Evolutionary conservation across 2,329 filamentous ascomycete genomes (phyloP).

Genomic region (Plenodomus tracheiphilus): DNA sequence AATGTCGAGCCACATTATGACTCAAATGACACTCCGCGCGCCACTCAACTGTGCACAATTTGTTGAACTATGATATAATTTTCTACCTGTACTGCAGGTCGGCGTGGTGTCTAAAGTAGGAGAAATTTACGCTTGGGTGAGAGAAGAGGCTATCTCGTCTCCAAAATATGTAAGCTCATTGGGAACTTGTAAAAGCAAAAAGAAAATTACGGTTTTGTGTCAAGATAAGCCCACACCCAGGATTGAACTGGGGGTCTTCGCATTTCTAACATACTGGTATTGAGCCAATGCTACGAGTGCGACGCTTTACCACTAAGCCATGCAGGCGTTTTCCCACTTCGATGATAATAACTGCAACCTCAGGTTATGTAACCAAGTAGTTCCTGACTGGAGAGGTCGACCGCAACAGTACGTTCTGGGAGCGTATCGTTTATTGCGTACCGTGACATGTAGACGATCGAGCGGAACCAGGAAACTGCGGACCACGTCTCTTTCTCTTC

Average conservation of each 20-base stretch:
- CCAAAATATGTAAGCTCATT: too few species aligned
- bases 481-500: too few species aligned
- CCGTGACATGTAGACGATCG: neutral
- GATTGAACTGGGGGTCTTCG: conserved; percentile 28
- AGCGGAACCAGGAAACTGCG: neutral
- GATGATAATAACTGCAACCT: neutral
- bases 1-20: too few species aligned
- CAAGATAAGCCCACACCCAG: conserved; percentile 14
- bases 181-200: neutral
- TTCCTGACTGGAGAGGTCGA: neutral
- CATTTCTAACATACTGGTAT: conserved; percentile 6
- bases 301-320: conserved; percentile 30
- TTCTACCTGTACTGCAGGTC: too few species aligned
- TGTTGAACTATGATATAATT: too few species aligned
- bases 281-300: conserved; percentile 19
- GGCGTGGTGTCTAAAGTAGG: too few species aligned
- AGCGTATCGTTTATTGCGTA: neutral
- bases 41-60: too few species aligned
- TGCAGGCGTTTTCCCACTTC: conserved; percentile 6
- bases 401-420: too few species aligned
- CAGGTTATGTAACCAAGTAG: neutral
- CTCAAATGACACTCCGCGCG: too few species aligned
- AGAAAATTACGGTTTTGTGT: neutral
- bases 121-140: too few species aligned
- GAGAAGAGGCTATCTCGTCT: too few species aligned